These are phyloP conservation scores for Cucurbitaria berberidis DNA, from an alignment of 2,329 filamentous ascomycete species.

Conservation along the genomic window DNA sequence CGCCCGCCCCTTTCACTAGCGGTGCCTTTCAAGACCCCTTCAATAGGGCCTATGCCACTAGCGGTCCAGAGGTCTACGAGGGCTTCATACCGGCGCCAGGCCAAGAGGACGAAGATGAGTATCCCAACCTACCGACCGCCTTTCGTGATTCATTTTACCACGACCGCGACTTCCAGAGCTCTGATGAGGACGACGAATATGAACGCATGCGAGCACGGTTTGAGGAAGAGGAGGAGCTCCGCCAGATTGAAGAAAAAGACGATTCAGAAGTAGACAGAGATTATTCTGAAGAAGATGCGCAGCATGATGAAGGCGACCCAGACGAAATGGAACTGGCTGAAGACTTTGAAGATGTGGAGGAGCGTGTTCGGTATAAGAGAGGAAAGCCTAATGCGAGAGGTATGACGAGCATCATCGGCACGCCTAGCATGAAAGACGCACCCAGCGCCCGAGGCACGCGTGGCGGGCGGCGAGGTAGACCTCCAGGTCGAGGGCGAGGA, in stretches of 20 bases:
- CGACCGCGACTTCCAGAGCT: conserved; percentile 30
- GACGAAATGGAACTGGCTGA: conserved; percentile 41
- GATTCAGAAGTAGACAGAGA: conserved; percentile 45
- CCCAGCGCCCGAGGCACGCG: conserved; percentile 21
- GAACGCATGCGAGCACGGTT: conserved; percentile 30
- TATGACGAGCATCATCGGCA: background rate
- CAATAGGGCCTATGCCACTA: conserved; percentile 29
- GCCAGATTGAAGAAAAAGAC: conserved; percentile 35
- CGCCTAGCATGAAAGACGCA: conserved; percentile 1
- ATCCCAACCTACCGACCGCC: conserved; percentile 25
- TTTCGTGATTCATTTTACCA: conserved; percentile 29
- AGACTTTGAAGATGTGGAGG: conserved; percentile 37
- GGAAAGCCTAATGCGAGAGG: conserved; percentile 13
- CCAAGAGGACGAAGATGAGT: conserved; percentile 43
- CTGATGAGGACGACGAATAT: conserved; percentile 37
- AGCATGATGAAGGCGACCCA: conserved; percentile 40
- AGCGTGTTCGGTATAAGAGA: conserved; percentile 24
- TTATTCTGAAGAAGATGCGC: conserved; percentile 42
- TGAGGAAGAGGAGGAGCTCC: conserved; percentile 40
- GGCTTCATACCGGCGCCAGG: conserved; percentile 49
- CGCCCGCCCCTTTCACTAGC: conserved; percentile 17
- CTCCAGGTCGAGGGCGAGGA: conserved; percentile 33
- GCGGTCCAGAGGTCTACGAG: conserved; percentile 46
- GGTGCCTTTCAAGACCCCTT: conserved; percentile 29
- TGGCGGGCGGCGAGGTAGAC: conserved; percentile 34